phyloP scores from a whole-genome alignment of 306 rosid genomes.

The Sphenostylis stenocarpa region DNA sequence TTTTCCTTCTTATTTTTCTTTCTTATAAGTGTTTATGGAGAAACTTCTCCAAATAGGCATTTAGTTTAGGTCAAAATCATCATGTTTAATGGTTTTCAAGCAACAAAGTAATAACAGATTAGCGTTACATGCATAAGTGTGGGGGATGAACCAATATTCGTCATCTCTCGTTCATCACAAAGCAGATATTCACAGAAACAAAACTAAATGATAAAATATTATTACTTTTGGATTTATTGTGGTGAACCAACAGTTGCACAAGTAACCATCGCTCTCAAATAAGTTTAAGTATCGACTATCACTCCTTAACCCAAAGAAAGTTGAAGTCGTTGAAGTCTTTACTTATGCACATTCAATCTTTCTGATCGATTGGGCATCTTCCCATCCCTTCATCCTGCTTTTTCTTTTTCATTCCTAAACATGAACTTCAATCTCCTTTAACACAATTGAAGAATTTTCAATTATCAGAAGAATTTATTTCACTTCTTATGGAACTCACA shows the following conservation, averaged over 20 bases:
- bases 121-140: neutral
- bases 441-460: neutral
- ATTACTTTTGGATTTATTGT: neutral
- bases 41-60: no score
- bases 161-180: neutral
- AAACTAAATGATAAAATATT: neutral
- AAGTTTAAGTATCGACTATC: neutral
- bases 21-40: no score
- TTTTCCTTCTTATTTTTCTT: no score
- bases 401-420: conserved; percentile 18
- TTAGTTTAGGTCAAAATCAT: neutral
- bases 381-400: neutral
- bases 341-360: neutral
- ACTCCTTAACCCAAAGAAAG: neutral
- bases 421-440: neutral
- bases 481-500: neutral
- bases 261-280: neutral
- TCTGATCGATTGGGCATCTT: neutral
- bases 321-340: neutral
- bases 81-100: neutral
- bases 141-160: neutral
- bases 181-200: neutral
- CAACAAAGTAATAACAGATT: neutral
- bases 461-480: neutral
- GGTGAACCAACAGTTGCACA: neutral